Evolutionary conservation across 495 filamentous ascomycete species (phyloP).

Genomic region (Aspergillus sclerotioniger): DNA sequence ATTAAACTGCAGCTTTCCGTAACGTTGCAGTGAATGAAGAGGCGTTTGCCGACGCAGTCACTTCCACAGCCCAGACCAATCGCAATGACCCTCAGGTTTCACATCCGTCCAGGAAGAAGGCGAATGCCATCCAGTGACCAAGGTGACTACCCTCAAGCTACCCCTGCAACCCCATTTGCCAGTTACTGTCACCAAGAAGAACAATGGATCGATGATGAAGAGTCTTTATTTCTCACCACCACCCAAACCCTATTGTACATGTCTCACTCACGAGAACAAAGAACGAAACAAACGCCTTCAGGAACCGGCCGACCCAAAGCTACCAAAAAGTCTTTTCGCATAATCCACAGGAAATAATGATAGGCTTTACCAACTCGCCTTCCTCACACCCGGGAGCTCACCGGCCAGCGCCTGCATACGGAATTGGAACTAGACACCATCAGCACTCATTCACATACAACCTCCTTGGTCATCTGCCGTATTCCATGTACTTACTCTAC

Average conservation of each 20-base stretch:
- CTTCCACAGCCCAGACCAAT: background rate
- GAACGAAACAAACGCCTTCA: conserved; percentile 31
- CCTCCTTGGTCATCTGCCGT: background rate
- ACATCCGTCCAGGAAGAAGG: background rate
- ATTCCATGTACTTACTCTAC: conserved; percentile 62
- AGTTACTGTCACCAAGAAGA: background rate
- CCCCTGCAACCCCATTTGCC: background rate
- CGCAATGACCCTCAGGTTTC: background rate
- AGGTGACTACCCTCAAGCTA: too few relatives aligned
- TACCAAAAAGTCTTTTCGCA: conserved; percentile 15
- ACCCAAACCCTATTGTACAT: conserved; percentile 34
- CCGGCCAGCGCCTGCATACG: conserved; percentile 84
- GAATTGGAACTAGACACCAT: conserved; percentile 74
- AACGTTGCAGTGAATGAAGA: background rate
- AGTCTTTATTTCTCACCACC: conserved; percentile 2
- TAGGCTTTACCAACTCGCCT: conserved; percentile 78
- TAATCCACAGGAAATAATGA: conserved; percentile 9
- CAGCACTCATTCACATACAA: background rate
- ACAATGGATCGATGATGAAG: conserved; percentile 2
- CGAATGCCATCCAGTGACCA: too few relatives aligned
- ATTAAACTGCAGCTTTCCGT: conserved; percentile 8
- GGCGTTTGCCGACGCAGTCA: background rate
- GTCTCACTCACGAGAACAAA: conserved; percentile 20
- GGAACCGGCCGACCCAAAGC: conserved; percentile 23
- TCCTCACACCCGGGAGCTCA: conserved; percentile 86